Evolutionary conservation across 2,329 filamentous ascomycete genomes (phyloP), one percentile per base, ranked within the genome.

Genomic region (Eurotiales sp.): DNA sequence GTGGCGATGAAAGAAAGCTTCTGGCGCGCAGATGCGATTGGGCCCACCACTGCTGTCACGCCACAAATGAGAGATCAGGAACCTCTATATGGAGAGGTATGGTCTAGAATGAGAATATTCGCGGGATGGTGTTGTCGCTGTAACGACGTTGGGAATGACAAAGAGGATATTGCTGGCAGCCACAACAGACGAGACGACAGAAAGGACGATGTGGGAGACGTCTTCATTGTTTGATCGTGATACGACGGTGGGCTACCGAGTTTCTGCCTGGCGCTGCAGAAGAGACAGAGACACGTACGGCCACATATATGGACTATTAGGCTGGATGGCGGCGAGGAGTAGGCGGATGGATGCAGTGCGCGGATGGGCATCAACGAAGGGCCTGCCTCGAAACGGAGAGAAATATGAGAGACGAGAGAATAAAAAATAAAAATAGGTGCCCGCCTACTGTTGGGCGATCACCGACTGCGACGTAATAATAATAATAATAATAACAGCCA

Each of bases 161-260:
- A 43, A 17, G 17, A 27, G 14, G 41, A 50, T 29, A 40, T 21
- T 30, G 40, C 40, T 32, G 48, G 37, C 29, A 43, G 40, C 25
- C 44, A 45, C 23, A 54, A 52, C 17, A 34, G 52, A 46, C 11
- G 52, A 43, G 37, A 51, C 41, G 48, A 41, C 37, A 15, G 37
- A 30, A 41, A 34, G 19, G 11, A 30, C 41, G 32, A 29, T 25
- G 40, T 40, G 41, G 32, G 27, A 41, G 30, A 50, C 45, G 44
- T 17, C 44, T 51, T 56, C 54, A 56, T 56, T 45, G 45, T 56
- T 56, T 37, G 49, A 55, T 53, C 12, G 43, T 51, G 45, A 42
- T 36, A 48, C 47, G 43, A 50, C 48, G 43, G 45, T 43, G 21
- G 46, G 40, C 21, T 44, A 48, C 32, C 25, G 43, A 44, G 45